phyloP scores from a whole-genome alignment of 306 rosid species.

The Acacia acuminata region DNA sequence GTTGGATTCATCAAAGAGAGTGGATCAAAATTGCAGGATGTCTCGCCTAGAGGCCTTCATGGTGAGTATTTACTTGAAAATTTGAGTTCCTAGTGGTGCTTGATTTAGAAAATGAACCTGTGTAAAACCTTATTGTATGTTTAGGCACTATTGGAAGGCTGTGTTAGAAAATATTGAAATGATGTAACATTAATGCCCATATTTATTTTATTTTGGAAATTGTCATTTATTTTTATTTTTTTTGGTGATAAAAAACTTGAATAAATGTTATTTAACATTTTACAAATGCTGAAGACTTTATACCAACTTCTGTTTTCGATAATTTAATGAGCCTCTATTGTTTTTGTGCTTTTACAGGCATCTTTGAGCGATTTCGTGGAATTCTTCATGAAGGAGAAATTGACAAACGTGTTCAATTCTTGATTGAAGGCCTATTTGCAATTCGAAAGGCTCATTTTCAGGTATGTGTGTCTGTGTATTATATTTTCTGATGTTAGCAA shows the following conservation, averaged over 20 bases:
- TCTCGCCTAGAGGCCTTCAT: no score
- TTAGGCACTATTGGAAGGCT: not conserved
- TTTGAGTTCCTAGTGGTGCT: no score
- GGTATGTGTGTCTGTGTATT: conserved; percentile 39
- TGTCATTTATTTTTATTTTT: no score
- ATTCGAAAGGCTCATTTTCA: conserved; percentile 70
- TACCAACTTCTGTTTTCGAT: not conserved
- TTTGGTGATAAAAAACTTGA: not conserved
- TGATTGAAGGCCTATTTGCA: conserved; percentile 60
- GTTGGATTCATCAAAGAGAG: no score
- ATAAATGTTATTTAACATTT: not conserved
- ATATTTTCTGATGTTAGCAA: not conserved
- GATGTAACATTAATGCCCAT: not conserved
- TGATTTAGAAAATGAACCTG: not conserved
- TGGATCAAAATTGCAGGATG: no score
- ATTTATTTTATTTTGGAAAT: not conserved
- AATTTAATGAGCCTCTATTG: not conserved
- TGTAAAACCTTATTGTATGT: not conserved
- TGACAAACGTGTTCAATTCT: conserved; percentile 85
- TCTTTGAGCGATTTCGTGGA: conserved; percentile 95
- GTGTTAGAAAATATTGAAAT: not conserved
- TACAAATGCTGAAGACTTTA: not conserved
- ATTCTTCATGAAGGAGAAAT: conserved; percentile 98
- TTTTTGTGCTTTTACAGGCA: conserved; percentile 51
- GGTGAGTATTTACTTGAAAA: no score